A percentile compares a stretch with the other conserved stretches of the same genome.
Evolutionary conservation across 2,329 filamentous ascomycete genomes (phyloP).

Genomic region (Claviceps monticola): DNA sequence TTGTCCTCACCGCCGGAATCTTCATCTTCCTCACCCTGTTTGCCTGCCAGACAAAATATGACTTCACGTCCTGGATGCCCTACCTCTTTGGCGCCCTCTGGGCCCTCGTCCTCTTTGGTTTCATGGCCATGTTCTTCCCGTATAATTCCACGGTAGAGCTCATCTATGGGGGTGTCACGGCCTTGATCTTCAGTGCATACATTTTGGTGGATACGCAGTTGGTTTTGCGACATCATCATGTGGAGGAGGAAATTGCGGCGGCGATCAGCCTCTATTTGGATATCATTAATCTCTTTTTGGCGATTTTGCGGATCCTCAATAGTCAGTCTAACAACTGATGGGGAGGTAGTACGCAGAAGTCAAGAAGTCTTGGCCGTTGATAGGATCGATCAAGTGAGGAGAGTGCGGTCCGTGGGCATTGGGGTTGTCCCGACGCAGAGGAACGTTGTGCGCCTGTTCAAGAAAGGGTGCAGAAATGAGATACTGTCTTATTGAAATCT

Average conservation of each 20-base stretch:
- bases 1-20: conserved; percentile 74
- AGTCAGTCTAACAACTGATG: conserved; percentile 81
- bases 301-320: conserved; percentile 91
- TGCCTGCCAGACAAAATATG: conserved; percentile 94
- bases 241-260: conserved; percentile 95
- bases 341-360: not conserved
- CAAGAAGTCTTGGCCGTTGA: too few relatives aligned
- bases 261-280: conserved; percentile 92
- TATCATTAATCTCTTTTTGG: conserved; percentile 92
- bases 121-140: conserved; percentile 84
- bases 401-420: too few relatives aligned
- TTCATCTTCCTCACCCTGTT: conserved; percentile 73
- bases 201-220: conserved; percentile 95
- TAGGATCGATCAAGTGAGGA: too few relatives aligned
- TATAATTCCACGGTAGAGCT: conserved; percentile 71
- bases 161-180: conserved; percentile 66
- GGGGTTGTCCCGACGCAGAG: too few relatives aligned
- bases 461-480: too few relatives aligned
- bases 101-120: conserved; percentile 82
- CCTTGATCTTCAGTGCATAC: conserved; percentile 85
- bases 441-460: too few relatives aligned
- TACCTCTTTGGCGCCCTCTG: conserved; percentile 86
- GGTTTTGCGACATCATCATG: conserved; percentile 88
- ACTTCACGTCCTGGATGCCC: conserved; percentile 95
- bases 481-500: too few relatives aligned